phyloP scores from a whole-genome alignment of 495 filamentous ascomycete species.

The Talaromyces thailandensis region DNA sequence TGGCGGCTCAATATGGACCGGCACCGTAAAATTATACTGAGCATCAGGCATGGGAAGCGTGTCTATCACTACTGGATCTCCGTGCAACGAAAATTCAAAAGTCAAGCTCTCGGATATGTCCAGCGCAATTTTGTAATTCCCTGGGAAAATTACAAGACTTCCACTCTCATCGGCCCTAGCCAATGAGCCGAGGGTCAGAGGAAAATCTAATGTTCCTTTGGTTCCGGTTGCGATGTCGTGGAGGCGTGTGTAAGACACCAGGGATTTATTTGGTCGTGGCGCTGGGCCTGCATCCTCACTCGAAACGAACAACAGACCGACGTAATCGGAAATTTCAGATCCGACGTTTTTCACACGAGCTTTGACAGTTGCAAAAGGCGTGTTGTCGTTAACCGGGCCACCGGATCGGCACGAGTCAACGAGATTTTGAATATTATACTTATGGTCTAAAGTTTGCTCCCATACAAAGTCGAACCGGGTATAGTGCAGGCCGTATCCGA shows the following conservation, averaged over 20 bases:
- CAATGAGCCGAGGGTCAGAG: constrained; percentile 43
- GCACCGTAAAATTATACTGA: background rate
- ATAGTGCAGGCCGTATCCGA: constrained; percentile 42
- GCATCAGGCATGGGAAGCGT: background rate
- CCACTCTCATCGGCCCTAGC: constrained; percentile 45
- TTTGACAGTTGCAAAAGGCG: constrained; percentile 27
- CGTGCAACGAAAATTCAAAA: constrained; percentile 9
- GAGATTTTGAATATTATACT: background rate
- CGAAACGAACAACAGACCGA: constrained; percentile 41
- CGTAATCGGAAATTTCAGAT: constrained; percentile 37
- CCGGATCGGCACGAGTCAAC: background rate
- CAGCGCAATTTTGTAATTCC: constrained; percentile 42
- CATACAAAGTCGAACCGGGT: constrained; percentile 30
- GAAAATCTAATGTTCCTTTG: constrained; percentile 22
- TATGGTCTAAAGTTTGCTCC: background rate
- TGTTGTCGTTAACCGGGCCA: constrained; percentile 5
- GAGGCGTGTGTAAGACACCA: constrained; percentile 43
- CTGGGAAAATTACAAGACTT: constrained; percentile 49
- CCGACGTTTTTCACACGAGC: constrained; percentile 39
- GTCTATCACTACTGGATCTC: constrained; percentile 7
- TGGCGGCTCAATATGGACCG: background rate
- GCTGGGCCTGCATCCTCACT: constrained; percentile 37
- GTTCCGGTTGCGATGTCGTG: constrained; percentile 27
- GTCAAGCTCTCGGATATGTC: constrained; percentile 19
- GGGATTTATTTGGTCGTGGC: constrained; percentile 48